phyloP scores from a whole-genome alignment of 1,284 basidiomycete genomes.

The Ceratobasidium sp. region DNA sequence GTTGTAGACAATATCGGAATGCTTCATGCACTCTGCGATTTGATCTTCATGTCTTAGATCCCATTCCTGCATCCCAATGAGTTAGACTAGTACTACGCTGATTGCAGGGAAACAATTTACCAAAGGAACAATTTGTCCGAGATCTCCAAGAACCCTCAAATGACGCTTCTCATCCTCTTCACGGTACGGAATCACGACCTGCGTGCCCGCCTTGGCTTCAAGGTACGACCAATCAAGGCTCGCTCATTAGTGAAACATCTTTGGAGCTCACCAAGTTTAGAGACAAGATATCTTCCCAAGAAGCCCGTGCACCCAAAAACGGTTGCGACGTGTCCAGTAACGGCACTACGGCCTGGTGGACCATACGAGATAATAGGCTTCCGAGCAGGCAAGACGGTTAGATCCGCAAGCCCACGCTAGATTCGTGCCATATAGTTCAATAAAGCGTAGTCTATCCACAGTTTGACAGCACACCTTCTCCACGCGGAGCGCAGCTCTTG shows the following conservation, averaged over 20 bases:
- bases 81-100: not conserved
- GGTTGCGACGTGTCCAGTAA: constrained; percentile 91
- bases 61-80: constrained; percentile 80
- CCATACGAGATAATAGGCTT: constrained; percentile 82
- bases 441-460: not conserved
- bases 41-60: constrained; percentile 89
- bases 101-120: constrained; percentile 63
- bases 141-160: constrained; percentile 94
- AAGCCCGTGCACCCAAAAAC: constrained; percentile 98
- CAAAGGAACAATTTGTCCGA: constrained; percentile 96
- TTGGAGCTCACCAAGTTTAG: constrained; percentile 81
- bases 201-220: constrained; percentile 89
- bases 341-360: constrained; percentile 87
- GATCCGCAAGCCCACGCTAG: constrained; percentile 45
- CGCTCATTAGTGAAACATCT: constrained; percentile 34
- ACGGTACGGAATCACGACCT: constrained; percentile 95
- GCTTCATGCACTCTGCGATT: constrained; percentile 93
- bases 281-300: constrained; percentile 93
- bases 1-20: constrained; percentile 99
- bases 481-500: constrained; percentile 30
- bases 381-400: constrained; percentile 50
- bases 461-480: constrained; percentile 27
- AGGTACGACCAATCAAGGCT: constrained; percentile 45
- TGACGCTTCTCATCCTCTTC: constrained; percentile 96
- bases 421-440: not conserved